Conservation (phyloP, 768 basidiomycete genomes). For the Lactarius indigo region DNA sequence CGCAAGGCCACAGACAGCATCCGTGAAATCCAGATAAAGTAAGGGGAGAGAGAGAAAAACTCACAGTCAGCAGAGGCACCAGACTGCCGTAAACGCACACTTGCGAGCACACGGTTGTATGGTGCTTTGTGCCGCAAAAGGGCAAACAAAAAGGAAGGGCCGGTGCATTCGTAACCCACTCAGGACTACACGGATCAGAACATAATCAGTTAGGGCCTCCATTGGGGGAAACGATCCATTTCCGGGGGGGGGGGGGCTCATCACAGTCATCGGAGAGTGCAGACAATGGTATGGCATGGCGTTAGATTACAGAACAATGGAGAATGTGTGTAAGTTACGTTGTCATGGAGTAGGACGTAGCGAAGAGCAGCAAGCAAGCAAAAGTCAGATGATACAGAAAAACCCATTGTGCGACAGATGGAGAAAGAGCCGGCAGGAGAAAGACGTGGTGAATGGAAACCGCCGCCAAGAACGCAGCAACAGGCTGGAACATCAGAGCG, state of each 20-base stretch:
- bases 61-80: not conserved
- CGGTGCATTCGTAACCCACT: not conserved
- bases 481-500: not conserved
- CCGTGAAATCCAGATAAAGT: not conserved
- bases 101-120: not conserved
- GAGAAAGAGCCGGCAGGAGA: not conserved
- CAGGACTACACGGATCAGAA: slow-evolving; percentile 6
- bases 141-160: slow-evolving; percentile 11
- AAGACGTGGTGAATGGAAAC: not conserved
- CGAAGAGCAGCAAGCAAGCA: not conserved
- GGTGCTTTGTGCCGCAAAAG: not conserved
- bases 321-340: not conserved
- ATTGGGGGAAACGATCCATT: not conserved
- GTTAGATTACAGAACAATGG: slow-evolving; percentile 1
- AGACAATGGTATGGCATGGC: not conserved
- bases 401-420: slow-evolving; percentile 6
- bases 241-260: not conserved
- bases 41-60: not conserved
- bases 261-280: not conserved
- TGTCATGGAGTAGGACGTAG: not conserved
- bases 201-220: not conserved
- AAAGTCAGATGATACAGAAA: not conserved
- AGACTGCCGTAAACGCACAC: not conserved
- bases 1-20: not conserved
- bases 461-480: not conserved